Percentiles rank a stretch among this genome's conserved stretches.
Evolutionary conservation across 2,329 filamentous ascomycete genomes (phyloP).

Genomic region (Nannizzia gypsea): DNA sequence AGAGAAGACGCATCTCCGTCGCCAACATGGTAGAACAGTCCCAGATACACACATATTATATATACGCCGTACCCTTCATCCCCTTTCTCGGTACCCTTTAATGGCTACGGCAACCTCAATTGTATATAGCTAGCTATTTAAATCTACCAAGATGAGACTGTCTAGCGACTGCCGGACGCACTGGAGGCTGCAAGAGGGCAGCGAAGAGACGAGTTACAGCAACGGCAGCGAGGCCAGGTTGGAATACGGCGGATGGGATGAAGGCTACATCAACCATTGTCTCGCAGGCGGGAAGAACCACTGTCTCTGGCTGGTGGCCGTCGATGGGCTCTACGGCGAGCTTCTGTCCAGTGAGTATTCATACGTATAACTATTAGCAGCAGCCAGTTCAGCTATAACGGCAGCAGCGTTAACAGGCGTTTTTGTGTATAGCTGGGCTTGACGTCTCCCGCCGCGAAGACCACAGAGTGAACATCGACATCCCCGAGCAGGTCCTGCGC

Average conservation of each 20-base stretch:
- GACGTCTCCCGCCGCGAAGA: not conserved
- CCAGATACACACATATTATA: too few species aligned
- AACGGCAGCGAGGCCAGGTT: not conserved
- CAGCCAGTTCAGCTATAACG: too few species aligned
- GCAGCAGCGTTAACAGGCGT: too few species aligned
- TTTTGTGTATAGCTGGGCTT: too few species aligned
- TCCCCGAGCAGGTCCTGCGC: not conserved
- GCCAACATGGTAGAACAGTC: too few species aligned
- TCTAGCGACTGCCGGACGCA: not conserved
- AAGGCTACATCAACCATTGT: not conserved
- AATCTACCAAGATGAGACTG: not conserved
- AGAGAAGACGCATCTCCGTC: too few species aligned
- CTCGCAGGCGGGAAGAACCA: not conserved
- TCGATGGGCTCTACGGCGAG: not conserved
- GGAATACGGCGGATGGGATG: not conserved
- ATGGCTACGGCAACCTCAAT: too few species aligned
- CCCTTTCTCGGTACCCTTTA: too few species aligned
- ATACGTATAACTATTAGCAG: not conserved
- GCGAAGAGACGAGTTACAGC: not conserved
- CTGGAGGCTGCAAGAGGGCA: not conserved
- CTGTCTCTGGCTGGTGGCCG: not conserved
- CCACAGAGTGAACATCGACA: not conserved
- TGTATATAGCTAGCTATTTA: not conserved
- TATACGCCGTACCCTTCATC: too few species aligned
- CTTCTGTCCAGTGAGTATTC: not conserved